phyloP scores from a whole-genome alignment of 2,329 filamentous ascomycete species.

The Sporothrix brunneoviolacea region DNA sequence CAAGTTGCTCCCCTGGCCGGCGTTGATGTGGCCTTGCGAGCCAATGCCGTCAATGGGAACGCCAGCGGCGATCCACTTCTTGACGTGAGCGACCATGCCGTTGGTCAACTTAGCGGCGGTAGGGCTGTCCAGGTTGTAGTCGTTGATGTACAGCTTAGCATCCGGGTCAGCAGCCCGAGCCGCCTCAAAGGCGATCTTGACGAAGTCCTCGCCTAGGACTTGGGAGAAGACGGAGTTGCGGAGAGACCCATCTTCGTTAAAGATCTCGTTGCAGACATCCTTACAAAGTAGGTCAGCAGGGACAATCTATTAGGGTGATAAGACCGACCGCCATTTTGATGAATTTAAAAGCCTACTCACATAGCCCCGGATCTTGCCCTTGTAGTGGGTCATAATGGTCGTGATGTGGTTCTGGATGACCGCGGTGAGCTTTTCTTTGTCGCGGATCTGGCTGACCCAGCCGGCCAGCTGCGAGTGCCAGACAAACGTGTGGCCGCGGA shows the following conservation, averaged over 20 bases:
- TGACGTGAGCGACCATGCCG: conserved; percentile 52
- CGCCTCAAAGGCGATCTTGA: conserved; percentile 62
- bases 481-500: conserved; percentile 60
- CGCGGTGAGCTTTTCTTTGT: conserved; percentile 43
- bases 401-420: conserved; percentile 56
- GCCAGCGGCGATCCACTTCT: conserved; percentile 55
- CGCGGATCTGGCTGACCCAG: conserved; percentile 53
- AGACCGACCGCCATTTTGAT: too few species aligned
- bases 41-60: conserved; percentile 61
- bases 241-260: conserved; percentile 53
- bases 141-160: conserved; percentile 71
- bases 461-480: conserved; percentile 56
- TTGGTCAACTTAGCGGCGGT: conserved; percentile 48
- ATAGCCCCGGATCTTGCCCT: conserved; percentile 57
- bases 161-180: conserved; percentile 59
- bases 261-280: conserved; percentile 62
- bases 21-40: conserved; percentile 48
- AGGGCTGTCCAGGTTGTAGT: conserved; percentile 60
- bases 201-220: conserved; percentile 63
- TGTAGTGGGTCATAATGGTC: conserved; percentile 51
- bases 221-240: conserved; percentile 58
- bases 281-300: too few species aligned
- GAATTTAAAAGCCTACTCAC: too few species aligned
- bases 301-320: too few species aligned
- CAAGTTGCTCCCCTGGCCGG: conserved; percentile 37